phyloP scores from a whole-genome alignment of 495 filamentous ascomycete species.

The Hapsidospora chrysogenum region DNA sequence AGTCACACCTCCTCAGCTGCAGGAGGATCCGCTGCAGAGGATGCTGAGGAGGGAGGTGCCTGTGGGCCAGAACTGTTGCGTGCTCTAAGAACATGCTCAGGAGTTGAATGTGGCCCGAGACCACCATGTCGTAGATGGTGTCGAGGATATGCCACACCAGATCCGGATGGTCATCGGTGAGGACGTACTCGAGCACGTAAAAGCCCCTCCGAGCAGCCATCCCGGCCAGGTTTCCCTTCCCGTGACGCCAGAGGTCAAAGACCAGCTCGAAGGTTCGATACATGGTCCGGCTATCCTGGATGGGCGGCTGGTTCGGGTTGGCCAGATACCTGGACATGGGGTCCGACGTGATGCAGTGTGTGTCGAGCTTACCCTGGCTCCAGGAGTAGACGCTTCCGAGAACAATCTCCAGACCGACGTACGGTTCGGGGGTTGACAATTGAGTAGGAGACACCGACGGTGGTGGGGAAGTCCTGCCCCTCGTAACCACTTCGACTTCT shows the following conservation, averaged over 20 bases:
- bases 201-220: slow-evolving; percentile 2
- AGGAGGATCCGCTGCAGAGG: slow-evolving; percentile 2
- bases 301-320: slow-evolving; percentile 1
- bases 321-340: slow-evolving; percentile 2
- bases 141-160: slow-evolving; percentile 3
- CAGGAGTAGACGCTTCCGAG: neutral
- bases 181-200: slow-evolving; percentile 1
- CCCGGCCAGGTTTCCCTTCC: neutral
- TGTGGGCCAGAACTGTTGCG: neutral
- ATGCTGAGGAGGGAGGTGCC: neutral
- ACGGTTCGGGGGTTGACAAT: neutral
- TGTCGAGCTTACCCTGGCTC: slow-evolving; percentile 2
- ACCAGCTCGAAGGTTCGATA: slow-evolving; percentile 3
- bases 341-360: slow-evolving; percentile 1
- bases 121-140: slow-evolving; percentile 4
- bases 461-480: no score
- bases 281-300: slow-evolving; percentile 3
- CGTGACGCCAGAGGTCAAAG: slow-evolving; percentile 1
- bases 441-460: neutral
- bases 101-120: slow-evolving; percentile 1
- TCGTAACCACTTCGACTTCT: neutral
- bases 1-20: slow-evolving; percentile 1
- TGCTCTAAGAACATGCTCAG: slow-evolving; percentile 2
- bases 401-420: slow-evolving; percentile 1
- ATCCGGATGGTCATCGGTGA: slow-evolving; percentile 2